Evolutionary conservation across 352 stramenopile species (phyloP).

Genomic region (Phytophthora fragariae): DNA sequence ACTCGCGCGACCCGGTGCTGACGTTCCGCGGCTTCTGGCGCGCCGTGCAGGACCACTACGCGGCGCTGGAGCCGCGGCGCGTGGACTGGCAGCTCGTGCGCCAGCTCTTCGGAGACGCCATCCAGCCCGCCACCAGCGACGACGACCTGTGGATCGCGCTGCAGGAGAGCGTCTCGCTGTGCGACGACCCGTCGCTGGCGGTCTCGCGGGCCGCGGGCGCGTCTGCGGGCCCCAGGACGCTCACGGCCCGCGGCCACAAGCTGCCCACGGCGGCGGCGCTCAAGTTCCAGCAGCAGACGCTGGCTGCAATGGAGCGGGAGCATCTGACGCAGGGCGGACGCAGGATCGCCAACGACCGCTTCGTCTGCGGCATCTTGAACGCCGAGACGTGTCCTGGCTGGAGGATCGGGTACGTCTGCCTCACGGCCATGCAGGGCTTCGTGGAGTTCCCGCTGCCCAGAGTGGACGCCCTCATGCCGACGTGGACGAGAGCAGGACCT

Average conservation of each 20-base stretch:
- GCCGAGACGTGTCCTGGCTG: constrained; percentile 76
- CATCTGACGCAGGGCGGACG: constrained; percentile 66
- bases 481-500: constrained; percentile 42
- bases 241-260: constrained; percentile 46
- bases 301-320: constrained; percentile 58
- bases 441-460: constrained; percentile 78
- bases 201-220: constrained; percentile 41
- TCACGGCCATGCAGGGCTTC: constrained; percentile 82
- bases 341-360: constrained; percentile 65
- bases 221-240: constrained; percentile 12
- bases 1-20: constrained; percentile 64
- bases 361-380: constrained; percentile 78
- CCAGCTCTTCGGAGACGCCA: constrained; percentile 74
- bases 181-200: constrained; percentile 70
- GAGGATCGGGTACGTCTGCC: constrained; percentile 79
- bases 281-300: constrained; percentile 44
- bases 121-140: constrained; percentile 67
- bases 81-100: constrained; percentile 78
- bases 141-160: constrained; percentile 85
- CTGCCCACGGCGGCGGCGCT: constrained; percentile 40
- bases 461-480: constrained; percentile 65
- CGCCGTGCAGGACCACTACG: constrained; percentile 75
- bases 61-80: constrained; percentile 52
- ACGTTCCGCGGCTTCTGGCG: constrained; percentile 84
- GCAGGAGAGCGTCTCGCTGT: constrained; percentile 76